Evolutionary conservation across 257 asterid species (phyloP), one percentile per base, ranked within the genome.

Genomic region (Fraxinus cuspidata): DNA sequence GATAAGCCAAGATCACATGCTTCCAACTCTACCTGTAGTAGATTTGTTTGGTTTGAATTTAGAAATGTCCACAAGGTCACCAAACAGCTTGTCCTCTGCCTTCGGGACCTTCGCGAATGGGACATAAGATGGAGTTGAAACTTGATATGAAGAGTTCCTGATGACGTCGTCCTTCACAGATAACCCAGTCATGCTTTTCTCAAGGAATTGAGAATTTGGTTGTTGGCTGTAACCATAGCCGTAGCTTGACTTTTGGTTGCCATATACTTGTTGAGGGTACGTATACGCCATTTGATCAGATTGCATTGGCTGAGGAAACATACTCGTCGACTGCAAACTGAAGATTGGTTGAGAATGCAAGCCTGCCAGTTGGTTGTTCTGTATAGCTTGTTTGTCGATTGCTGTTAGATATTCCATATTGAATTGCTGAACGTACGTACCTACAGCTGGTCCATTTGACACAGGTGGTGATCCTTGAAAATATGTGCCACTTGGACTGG

Each of bases 251-350:
- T 85, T 88, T 83, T 92, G 97, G 83, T 84, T 77, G 71, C 86
- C 86, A 76, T 93, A 91, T 89, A 87, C 83, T 78, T 88, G 97
- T 66, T 90, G 98, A 79, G 98, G 96, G 88, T 85, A 81, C 96
- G 91, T 85, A 68, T 84, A 92, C 74, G 79, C 73, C 18, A 75
- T 23, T 31, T 32, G 69, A 63, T 4, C 82, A 58, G 85, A 81
- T 74, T 74, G 86, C 64, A 75, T 49, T 49, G 67, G 79, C 58
- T 71, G 75, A 71, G 75, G 86, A 25, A 25, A 25, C 35, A 63
- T 63, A 63, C 8, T 31, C 31, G n/a, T 9, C 15, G 69, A 27
- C 69, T 63, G 69, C 31, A 23, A 7, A 63, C 32, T 8, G 6
- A n/a, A 13, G 65, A 19, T 56, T 56, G 65, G 65, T 31, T 81